A percentile compares a stretch with the other conserved stretches of the same genome.
phyloP scores from a whole-genome alignment of 1,139 yeast genomes.

The Ogataea hybrid region DNA sequence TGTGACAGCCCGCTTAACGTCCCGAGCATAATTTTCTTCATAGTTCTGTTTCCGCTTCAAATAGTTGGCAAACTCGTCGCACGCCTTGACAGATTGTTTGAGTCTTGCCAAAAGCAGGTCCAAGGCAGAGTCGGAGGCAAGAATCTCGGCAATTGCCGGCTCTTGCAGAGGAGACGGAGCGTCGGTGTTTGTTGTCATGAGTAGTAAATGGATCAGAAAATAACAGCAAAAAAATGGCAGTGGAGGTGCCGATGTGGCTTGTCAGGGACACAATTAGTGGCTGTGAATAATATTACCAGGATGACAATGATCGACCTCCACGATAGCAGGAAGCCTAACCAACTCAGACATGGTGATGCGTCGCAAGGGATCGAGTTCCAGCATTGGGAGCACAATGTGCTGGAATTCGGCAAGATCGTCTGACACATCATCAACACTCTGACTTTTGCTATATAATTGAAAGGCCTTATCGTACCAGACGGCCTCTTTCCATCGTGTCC shows the following conservation, averaged over 20 bases:
- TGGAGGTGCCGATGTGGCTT: conserved; percentile 2
- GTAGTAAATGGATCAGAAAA: conserved; percentile 5
- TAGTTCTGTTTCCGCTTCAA: conserved; percentile 74
- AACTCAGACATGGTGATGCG: not conserved
- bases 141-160: conserved; percentile 45
- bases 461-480: conserved; percentile 1
- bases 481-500: conserved; percentile 18
- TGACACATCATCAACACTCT: conserved; percentile 3
- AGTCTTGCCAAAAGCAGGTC: conserved; percentile 69
- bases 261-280: conserved; percentile 2
- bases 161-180: conserved; percentile 39
- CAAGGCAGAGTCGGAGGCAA: conserved; percentile 58
- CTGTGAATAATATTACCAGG: conserved; percentile 1
- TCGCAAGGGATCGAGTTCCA: not conserved
- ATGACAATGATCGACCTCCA: not conserved
- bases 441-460: conserved; percentile 2
- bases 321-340: not conserved
- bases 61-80: conserved; percentile 81
- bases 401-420: not conserved
- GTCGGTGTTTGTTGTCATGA: not conserved
- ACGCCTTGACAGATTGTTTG: conserved; percentile 75
- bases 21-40: conserved; percentile 78
- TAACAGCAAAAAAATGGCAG: conserved; percentile 11
- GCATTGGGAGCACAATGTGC: conserved; percentile 1
- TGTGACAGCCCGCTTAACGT: conserved; percentile 63